phyloP scores from a whole-genome alignment of 176 grass and related monocot species.

The Eragrostis curvula region DNA sequence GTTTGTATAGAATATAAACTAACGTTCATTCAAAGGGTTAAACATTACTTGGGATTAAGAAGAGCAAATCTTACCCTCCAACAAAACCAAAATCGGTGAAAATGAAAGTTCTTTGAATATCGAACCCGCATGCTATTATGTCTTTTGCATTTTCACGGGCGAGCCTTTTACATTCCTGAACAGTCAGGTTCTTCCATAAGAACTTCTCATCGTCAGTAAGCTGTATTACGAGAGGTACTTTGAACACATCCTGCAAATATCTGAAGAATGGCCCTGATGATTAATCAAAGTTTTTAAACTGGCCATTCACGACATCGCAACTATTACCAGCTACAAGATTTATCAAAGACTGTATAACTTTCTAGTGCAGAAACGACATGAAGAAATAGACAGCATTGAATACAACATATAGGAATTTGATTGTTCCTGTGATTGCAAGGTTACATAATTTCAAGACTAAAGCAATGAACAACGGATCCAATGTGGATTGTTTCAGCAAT shows the following conservation, averaged over 20 bases:
- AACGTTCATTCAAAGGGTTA: neutral
- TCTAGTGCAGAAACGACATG: neutral
- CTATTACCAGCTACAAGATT: neutral
- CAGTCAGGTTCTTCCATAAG: slow-evolving; percentile 82
- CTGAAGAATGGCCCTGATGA: slow-evolving; percentile 42
- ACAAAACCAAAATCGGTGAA: slow-evolving; percentile 88
- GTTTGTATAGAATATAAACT: neutral
- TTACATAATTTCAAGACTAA: neutral
- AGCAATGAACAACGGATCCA: too few species aligned
- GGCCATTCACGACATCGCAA: neutral
- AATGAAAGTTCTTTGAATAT: slow-evolving; percentile 88
- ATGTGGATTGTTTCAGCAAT: too few species aligned
- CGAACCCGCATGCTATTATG: slow-evolving; percentile 95
- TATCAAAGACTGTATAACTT: neutral
- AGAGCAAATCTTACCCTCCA: slow-evolving; percentile 70
- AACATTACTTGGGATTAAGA: neutral
- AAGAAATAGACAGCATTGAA: neutral
- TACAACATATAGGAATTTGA: neutral
- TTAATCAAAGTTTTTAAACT: neutral
- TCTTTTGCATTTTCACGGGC: slow-evolving; percentile 97
- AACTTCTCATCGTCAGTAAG: slow-evolving; percentile 96
- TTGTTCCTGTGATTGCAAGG: neutral
- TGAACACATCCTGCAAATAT: slow-evolving; percentile 96
- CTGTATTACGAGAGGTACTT: slow-evolving; percentile 94
- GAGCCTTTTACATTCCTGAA: slow-evolving; percentile 85